A percentile compares a stretch with the other conserved stretches of the same genome.
These are phyloP conservation scores for Cadophora malorum DNA, from an alignment of 2,329 filamentous ascomycete species.

Conservation along the genomic window DNA sequence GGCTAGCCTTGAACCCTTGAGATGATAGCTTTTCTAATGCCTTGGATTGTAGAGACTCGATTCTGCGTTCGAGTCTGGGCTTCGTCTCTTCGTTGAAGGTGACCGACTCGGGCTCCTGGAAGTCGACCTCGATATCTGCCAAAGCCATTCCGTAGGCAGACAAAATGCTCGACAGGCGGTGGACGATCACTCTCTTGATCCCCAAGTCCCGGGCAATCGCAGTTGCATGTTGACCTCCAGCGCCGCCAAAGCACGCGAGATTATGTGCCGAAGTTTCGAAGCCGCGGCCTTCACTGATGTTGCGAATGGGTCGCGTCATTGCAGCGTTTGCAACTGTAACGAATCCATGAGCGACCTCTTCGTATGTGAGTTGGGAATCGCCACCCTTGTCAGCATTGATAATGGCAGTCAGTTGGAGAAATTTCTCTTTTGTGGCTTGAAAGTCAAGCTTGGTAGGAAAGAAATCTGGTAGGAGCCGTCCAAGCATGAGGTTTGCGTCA, in stretches of 20 bases:
- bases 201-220: slow-evolving; percentile 84
- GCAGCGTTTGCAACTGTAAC: slow-evolving; percentile 87
- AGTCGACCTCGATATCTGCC: slow-evolving; percentile 21
- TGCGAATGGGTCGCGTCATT: slow-evolving; percentile 88
- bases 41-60: slow-evolving; percentile 3
- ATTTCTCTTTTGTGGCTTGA: slow-evolving; percentile 73
- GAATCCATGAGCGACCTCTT: slow-evolving; percentile 66
- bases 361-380: slow-evolving; percentile 64
- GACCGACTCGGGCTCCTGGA: slow-evolving; percentile 16
- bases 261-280: slow-evolving; percentile 87
- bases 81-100: slow-evolving; percentile 11
- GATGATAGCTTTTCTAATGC: slow-evolving; percentile 61
- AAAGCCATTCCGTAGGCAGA: slow-evolving; percentile 79
- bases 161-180: slow-evolving; percentile 83
- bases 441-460: slow-evolving; percentile 86
- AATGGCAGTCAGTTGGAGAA: slow-evolving; percentile 75
- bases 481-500: slow-evolving; percentile 85
- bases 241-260: slow-evolving; percentile 88
- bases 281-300: slow-evolving; percentile 87
- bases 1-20: slow-evolving; percentile 76
- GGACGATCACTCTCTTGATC: slow-evolving; percentile 70
- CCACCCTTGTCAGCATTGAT: slow-evolving; percentile 75
- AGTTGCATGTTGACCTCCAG: slow-evolving; percentile 76
- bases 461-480: slow-evolving; percentile 82
- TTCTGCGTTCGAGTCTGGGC: not conserved